Evolutionary conservation across 306 rosid genomes (phyloP).

Genomic region (Quercus gilva): DNA sequence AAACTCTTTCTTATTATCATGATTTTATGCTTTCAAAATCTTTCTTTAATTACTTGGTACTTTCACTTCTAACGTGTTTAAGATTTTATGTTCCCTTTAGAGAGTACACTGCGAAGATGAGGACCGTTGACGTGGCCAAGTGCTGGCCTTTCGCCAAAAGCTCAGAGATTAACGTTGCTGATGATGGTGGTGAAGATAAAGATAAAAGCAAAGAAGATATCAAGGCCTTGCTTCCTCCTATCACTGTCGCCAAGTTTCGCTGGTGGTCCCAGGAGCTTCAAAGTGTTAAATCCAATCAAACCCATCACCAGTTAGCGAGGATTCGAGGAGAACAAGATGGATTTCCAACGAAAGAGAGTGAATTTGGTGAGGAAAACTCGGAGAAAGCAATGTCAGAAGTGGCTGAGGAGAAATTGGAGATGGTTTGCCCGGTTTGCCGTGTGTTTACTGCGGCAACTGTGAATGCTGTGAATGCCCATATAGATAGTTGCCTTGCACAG

Average conservation of each 20-base stretch:
- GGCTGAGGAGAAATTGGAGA: conserved; percentile 44
- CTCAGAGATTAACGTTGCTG: neutral
- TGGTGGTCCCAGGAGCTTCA: conserved; percentile 71
- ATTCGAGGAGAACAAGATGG: conserved; percentile 10
- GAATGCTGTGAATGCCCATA: conserved; percentile 60
- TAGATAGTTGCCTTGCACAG: conserved; percentile 58
- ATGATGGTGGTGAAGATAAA: neutral
- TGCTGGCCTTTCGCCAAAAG: conserved; percentile 64
- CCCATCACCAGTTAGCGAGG: neutral
- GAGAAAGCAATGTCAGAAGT: neutral
- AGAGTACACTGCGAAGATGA: conserved; percentile 73
- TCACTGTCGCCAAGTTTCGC: conserved; percentile 56
- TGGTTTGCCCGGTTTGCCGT: conserved; percentile 72
- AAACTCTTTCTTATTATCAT: neutral
- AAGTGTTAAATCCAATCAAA: conserved; percentile 38
- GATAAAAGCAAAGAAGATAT: conserved; percentile 23
- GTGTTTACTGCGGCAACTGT: conserved; percentile 55
- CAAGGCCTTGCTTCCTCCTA: conserved; percentile 67
- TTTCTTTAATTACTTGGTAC: neutral
- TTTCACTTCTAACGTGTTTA: neutral
- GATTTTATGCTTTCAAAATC: neutral
- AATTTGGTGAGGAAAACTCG: neutral
- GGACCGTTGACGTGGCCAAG: conserved; percentile 57
- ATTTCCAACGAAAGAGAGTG: conserved; percentile 15
- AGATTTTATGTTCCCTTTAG: conserved; percentile 33